Percentiles rank a stretch among this genome's conserved stretches.
phyloP scores from a whole-genome alignment of 2,329 filamentous ascomycete genomes.

The Nakataea oryzae region DNA sequence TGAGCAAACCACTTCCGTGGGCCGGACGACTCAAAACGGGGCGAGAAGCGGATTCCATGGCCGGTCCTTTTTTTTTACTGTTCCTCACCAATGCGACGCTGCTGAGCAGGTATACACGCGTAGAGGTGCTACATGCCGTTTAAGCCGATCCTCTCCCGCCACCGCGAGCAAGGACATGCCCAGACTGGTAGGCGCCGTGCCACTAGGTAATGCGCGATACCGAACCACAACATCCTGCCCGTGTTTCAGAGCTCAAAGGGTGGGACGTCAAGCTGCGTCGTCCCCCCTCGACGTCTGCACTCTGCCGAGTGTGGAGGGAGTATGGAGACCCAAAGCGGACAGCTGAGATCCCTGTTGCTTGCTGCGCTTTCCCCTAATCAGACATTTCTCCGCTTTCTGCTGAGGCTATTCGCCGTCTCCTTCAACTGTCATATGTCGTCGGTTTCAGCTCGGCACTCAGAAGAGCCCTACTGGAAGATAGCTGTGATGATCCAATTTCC shows the following conservation, averaged over 20 bases:
- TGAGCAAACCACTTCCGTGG: neutral
- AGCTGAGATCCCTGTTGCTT: neutral
- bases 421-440: slow-evolving; percentile 3
- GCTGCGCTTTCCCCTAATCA: neutral
- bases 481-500: slow-evolving; percentile 8
- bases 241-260: neutral
- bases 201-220: neutral
- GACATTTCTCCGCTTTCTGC: neutral
- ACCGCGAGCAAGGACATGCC: neutral
- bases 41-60: neutral
- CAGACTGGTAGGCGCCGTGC: neutral
- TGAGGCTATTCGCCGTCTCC: neutral
- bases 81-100: neutral
- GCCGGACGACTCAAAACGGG: neutral
- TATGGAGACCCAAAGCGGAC: neutral
- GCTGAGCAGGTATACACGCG: neutral
- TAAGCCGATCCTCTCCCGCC: neutral
- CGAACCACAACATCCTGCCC: neutral
- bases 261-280: neutral
- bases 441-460: slow-evolving; percentile 5
- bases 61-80: neutral
- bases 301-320: neutral
- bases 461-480: slow-evolving; percentile 6
- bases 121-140: neutral
- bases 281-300: neutral